Percentiles rank a stretch among this genome's conserved stretches.
Conservation (phyloP, 257 asterid genomes). For the Solanum bulbocastanum region DNA sequence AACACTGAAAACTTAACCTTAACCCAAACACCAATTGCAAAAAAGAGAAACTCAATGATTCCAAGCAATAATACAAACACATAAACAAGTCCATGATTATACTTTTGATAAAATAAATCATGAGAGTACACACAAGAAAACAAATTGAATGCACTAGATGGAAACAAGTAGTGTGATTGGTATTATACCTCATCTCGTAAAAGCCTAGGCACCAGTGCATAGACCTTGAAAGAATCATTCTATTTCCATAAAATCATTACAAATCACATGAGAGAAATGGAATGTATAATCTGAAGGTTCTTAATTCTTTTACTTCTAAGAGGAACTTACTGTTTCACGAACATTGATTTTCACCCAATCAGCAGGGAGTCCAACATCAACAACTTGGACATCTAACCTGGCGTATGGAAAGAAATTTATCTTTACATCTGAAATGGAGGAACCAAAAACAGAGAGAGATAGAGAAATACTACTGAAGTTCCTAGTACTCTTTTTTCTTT, state of each 20-base stretch:
- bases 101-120: background rate
- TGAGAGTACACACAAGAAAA: background rate
- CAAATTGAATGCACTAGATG: background rate
- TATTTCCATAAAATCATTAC: slow-evolving; percentile 14
- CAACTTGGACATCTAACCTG: slow-evolving; percentile 55
- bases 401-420: background rate
- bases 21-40: background rate
- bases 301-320: background rate
- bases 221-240: slow-evolving; percentile 75
- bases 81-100: background rate
- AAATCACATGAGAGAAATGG: background rate
- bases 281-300: background rate
- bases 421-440: background rate
- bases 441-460: background rate
- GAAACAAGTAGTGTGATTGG: background rate
- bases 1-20: background rate
- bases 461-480: background rate
- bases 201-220: slow-evolving; percentile 82
- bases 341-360: slow-evolving; percentile 89
- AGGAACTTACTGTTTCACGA: slow-evolving; percentile 61
- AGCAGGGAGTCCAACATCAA: slow-evolving; percentile 84
- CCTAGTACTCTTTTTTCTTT: background rate
- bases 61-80: background rate
- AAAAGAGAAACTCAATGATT: background rate
- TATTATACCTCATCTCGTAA: slow-evolving; percentile 66